A percentile compares a stretch with the other conserved stretches of the same genome.
Conservation (phyloP, 768 basidiomycete species). For the Lanmaoa pseudosensibilis region DNA sequence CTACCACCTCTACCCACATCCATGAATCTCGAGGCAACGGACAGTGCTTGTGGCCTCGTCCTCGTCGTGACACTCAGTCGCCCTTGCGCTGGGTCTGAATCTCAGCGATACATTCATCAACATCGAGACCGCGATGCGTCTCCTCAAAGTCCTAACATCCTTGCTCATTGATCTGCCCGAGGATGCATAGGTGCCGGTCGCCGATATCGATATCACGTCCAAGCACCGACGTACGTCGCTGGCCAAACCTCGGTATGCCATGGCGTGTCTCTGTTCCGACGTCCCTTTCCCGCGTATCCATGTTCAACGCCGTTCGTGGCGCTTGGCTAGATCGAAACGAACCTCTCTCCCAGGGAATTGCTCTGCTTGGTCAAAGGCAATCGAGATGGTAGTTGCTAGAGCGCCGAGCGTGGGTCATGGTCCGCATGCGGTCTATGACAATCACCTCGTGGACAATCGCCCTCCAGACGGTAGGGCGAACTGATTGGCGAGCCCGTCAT, state of each 20-base stretch:
- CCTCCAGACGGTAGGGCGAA: constrained; percentile 44
- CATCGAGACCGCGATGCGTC: constrained; percentile 61
- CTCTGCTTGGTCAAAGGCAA: constrained; percentile 64
- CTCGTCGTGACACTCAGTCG: constrained; percentile 39
- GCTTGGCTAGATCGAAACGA: constrained; percentile 60
- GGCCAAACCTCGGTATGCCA: constrained; percentile 81
- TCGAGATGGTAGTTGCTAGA: constrained; percentile 77
- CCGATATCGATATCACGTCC: constrained; percentile 88
- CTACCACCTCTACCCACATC: neutral
- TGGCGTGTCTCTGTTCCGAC: constrained; percentile 51
- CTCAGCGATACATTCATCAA: constrained; percentile 75
- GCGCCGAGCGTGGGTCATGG: constrained; percentile 71
- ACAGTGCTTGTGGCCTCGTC: no score
- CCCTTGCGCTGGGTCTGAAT: constrained; percentile 86
- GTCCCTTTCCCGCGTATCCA: neutral
- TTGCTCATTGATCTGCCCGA: constrained; percentile 24
- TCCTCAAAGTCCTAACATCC: constrained; percentile 55
- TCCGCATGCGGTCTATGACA: constrained; percentile 79
- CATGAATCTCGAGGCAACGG: neutral
- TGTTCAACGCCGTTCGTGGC: neutral
- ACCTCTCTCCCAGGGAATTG: constrained; percentile 56
- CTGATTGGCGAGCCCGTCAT: constrained; percentile 26
- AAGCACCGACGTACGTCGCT: constrained; percentile 93
- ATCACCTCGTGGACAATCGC: constrained; percentile 57
- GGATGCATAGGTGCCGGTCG: constrained; percentile 41